Evolutionary conservation across 2,329 filamentous ascomycete species (phyloP).

Genomic region (Trichoderma pleuroti): DNA sequence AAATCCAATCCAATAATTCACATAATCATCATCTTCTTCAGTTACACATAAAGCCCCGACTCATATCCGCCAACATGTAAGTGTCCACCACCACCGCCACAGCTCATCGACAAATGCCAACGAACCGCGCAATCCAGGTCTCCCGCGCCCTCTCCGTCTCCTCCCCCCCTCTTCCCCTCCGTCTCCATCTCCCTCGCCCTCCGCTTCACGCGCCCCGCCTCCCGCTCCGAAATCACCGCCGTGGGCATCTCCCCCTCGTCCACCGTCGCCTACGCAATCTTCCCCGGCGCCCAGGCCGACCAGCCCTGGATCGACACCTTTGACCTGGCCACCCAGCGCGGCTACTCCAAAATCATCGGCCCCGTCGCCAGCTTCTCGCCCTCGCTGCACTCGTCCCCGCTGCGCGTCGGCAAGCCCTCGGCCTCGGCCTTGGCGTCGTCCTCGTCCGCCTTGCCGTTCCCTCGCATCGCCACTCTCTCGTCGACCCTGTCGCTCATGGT

Average conservation of each 20-base stretch:
- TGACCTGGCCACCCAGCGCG: slow-evolving; percentile 27
- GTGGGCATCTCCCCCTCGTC: slow-evolving; percentile 31
- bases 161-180: background rate
- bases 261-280: slow-evolving; percentile 30
- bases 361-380: slow-evolving; percentile 30
- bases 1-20: background rate
- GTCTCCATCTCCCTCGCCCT: slow-evolving; percentile 24
- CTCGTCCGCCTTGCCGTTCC: background rate
- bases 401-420: background rate
- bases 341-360: slow-evolving; percentile 32
- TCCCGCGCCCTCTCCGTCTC: slow-evolving; percentile 8
- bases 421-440: background rate
- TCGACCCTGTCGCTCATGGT: slow-evolving; percentile 32
- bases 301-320: slow-evolving; percentile 39
- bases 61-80: slow-evolving; percentile 1
- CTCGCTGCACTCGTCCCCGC: background rate
- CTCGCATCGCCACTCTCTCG: slow-evolving; percentile 30
- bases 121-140: background rate
- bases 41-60: background rate
- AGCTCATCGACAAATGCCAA: background rate
- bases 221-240: slow-evolving; percentile 32
- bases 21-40: background rate
- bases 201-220: slow-evolving; percentile 29
- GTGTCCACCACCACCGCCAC: background rate
- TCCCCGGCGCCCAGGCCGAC: slow-evolving; percentile 28